Evolutionary conservation across 2,329 filamentous ascomycete genomes (phyloP).

Genomic region (Trichoderma simmonsii): DNA sequence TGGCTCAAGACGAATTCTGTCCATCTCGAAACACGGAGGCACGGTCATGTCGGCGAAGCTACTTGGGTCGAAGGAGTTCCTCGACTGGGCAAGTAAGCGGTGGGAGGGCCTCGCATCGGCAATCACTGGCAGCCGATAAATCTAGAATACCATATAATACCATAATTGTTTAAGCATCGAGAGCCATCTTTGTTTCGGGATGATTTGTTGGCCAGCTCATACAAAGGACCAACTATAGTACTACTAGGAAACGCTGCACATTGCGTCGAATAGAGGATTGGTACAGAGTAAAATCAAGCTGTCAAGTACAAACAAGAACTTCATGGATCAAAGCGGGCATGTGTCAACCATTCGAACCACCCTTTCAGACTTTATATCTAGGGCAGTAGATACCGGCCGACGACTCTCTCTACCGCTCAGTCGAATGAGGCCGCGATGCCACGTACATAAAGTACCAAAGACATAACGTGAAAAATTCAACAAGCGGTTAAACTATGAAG

Average conservation of each 20-base stretch:
- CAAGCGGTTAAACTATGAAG: conserved; percentile 26
- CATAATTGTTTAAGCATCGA: conserved; percentile 1
- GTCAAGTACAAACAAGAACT: background rate
- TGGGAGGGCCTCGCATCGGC: conserved; percentile 37
- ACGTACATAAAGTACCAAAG: conserved; percentile 33
- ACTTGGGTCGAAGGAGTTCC: conserved; percentile 61
- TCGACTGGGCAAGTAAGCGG: conserved; percentile 33
- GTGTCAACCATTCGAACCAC: conserved; percentile 82
- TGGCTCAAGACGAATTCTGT: conserved; percentile 58
- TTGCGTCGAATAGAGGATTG: too few relatives aligned
- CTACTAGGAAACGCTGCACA: background rate
- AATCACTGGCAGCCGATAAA: conserved; percentile 25
- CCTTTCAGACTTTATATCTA: conserved; percentile 72
- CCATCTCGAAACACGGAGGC: conserved; percentile 82
- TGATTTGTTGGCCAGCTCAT: background rate
- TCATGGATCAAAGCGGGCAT: conserved; percentile 34
- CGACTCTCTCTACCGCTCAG: conserved; percentile 61
- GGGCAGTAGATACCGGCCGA: conserved; percentile 86
- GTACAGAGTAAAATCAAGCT: background rate
- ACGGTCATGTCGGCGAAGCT: conserved; percentile 62
- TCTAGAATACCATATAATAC: conserved; percentile 29
- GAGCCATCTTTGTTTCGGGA: background rate
- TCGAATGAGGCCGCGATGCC: conserved; percentile 53
- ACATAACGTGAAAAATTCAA: conserved; percentile 29
- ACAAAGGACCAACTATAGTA: background rate